These are phyloP conservation scores for Beta corolliflora DNA, from an alignment of 179 eudicot species.

Conservation along the genomic window DNA sequence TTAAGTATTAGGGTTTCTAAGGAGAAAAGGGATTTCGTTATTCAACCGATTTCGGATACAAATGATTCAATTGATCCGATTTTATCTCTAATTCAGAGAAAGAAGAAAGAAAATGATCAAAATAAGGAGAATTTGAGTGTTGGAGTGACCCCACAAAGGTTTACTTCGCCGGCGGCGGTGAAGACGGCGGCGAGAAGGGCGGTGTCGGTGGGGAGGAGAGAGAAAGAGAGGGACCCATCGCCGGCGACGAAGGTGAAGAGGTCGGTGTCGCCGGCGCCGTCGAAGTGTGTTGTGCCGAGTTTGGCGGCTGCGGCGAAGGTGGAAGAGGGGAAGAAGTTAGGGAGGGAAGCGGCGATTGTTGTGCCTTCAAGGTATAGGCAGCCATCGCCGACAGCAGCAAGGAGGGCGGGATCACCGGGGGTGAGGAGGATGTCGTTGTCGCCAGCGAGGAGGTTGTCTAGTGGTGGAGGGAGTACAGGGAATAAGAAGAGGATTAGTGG, in stretches of 20 bases:
- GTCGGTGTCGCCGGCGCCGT: conserved; percentile 85
- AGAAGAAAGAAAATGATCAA: conserved; percentile 21
- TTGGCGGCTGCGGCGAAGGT: conserved; percentile 63
- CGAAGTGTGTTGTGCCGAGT: conserved; percentile 89
- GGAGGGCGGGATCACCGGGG: conserved; percentile 63
- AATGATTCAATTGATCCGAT: conserved; percentile 44
- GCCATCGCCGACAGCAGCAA: conserved; percentile 61
- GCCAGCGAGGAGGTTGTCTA: conserved; percentile 62
- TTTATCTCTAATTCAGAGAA: conserved; percentile 33
- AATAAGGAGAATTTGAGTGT: conserved; percentile 44
- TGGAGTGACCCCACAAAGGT: conserved; percentile 54
- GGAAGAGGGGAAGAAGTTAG: conserved; percentile 55
- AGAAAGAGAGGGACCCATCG: conserved; percentile 47
- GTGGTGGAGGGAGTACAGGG: conserved; percentile 51
- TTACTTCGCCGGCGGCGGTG: conserved; percentile 58
- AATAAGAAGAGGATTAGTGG: conserved; percentile 58
- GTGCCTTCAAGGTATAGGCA: conserved; percentile 95
- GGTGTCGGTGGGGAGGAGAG: conserved; percentile 54
- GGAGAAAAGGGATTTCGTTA: conserved; percentile 49
- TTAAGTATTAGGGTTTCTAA: not conserved
- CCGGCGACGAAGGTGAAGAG: conserved; percentile 62
- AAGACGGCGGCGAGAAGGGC: conserved; percentile 40
- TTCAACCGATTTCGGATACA: conserved; percentile 58
- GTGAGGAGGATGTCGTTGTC: conserved; percentile 60
- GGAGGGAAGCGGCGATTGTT: conserved; percentile 77